Percentiles rank a stretch among this genome's conserved stretches.
phyloP scores from a whole-genome alignment of 306 rosid species.

The Fagus crenata region DNA sequence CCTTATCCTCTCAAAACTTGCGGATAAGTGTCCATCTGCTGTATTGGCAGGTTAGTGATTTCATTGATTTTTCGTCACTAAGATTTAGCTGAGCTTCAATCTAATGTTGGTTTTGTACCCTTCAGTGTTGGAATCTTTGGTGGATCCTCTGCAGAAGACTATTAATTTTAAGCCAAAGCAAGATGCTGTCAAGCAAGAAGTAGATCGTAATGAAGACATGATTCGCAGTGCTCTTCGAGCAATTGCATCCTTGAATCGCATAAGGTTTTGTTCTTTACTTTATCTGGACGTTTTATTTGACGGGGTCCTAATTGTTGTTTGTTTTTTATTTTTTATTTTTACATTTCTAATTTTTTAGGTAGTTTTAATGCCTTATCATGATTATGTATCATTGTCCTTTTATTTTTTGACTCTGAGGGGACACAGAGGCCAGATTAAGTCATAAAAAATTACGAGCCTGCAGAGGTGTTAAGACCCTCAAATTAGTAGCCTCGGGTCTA shows the following conservation, averaged over 20 bases:
- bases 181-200: constrained; percentile 99
- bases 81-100: constrained; percentile 8
- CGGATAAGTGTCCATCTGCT: constrained; percentile 96
- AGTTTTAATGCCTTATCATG: not conserved
- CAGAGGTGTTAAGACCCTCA: no score
- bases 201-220: constrained; percentile 99
- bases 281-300: constrained; percentile 2
- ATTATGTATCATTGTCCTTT: not conserved
- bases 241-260: constrained; percentile 87
- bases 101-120: constrained; percentile 29
- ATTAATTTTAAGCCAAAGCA: constrained; percentile 93
- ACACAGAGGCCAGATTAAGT: no score
- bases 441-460: no score
- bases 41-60: constrained; percentile 78
- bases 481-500: no score
- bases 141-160: constrained; percentile 97
- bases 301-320: not conserved
- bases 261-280: constrained; percentile 60
- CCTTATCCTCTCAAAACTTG: constrained; percentile 91
- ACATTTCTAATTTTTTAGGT: not conserved
- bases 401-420: not conserved
- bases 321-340: not conserved
- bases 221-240: constrained; percentile 98
- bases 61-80: constrained; percentile 7
- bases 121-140: constrained; percentile 92